phyloP scores from a whole-genome alignment of 2,329 filamentous ascomycete genomes.

The Colletotrichum melonis region DNA sequence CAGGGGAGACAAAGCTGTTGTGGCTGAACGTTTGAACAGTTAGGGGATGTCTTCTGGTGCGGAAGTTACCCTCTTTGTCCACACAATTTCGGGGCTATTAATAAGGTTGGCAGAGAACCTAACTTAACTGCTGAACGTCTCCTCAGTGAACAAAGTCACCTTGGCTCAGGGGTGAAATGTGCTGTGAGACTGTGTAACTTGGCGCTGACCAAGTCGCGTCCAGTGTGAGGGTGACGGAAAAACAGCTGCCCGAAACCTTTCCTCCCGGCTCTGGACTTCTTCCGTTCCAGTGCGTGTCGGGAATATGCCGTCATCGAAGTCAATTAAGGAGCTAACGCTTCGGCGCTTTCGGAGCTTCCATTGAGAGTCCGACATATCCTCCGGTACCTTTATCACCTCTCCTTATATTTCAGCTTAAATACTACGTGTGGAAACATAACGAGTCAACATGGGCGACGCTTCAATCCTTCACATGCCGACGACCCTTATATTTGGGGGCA shows the following conservation, averaged over 20 bases:
- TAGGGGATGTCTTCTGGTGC: neutral
- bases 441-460: slow-evolving; percentile 35
- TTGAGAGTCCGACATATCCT: neutral
- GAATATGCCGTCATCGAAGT: slow-evolving; percentile 27
- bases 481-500: slow-evolving; percentile 42
- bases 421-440: neutral
- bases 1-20: neutral
- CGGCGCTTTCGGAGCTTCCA: neutral
- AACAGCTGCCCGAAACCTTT: neutral
- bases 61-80: no score
- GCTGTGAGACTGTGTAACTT: neutral
- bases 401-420: neutral
- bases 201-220: neutral
- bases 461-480: slow-evolving; percentile 38
- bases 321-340: neutral
- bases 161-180: neutral
- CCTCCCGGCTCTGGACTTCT: neutral
- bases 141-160: neutral
- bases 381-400: neutral
- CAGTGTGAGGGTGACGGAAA: neutral
- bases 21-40: no score
- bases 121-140: neutral
- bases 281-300: slow-evolving; percentile 10
- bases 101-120: neutral
- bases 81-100: no score